Base-by-base conservation (phyloP, 371 early-diverging fungal species). In the Smittium mucronatum region DNA sequence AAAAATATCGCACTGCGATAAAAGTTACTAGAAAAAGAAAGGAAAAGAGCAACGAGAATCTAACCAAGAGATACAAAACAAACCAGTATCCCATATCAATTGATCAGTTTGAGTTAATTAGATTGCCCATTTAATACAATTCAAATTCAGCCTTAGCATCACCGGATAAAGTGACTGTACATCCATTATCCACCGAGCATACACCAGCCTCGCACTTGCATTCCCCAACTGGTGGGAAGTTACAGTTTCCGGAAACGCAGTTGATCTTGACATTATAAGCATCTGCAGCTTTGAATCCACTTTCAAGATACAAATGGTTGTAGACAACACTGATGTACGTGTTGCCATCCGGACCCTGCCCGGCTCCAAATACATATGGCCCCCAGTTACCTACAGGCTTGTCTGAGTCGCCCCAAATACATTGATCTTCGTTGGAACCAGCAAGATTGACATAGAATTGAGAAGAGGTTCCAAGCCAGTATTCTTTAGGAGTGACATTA, bases 361-460 rank as follows among this genome's bases (percentile, higher is more conserved):
- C 79, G 5, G 64, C 78, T 36, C 80, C 80, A 68, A 80, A 80
- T 34, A 80, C 75, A 59, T 68, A 80, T 21, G 80, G 76, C 0
- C 59, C 80, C 80, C 80, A 80, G 71, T 80, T 80, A 34, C 80
- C 80, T 0, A 76, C 57, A 0, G 80, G 78, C 63, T 68, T 67
- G 26, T 68, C 70, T 15, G 69, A 35, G 5, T 69, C 69, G 47
- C 80, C 80, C 80, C 80, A 80, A 32, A 75, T 35, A 63, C 80
- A 80, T 70, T 81, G 74, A 16, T 71, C 60, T 34, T 28, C 70
- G 8, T 69, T 60, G 2, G 80, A 77, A 0, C 73, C 76, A 0
- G 75, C 71, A 70, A 73, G 34, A 47, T 80, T 80, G 36, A 80
- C 75, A 64, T 80, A 80, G 68, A 71, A 80, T 71, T 80, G 80